Base-by-base conservation (phyloP, 345 rosid species). In the Eucalyptus decipiens region DNA sequence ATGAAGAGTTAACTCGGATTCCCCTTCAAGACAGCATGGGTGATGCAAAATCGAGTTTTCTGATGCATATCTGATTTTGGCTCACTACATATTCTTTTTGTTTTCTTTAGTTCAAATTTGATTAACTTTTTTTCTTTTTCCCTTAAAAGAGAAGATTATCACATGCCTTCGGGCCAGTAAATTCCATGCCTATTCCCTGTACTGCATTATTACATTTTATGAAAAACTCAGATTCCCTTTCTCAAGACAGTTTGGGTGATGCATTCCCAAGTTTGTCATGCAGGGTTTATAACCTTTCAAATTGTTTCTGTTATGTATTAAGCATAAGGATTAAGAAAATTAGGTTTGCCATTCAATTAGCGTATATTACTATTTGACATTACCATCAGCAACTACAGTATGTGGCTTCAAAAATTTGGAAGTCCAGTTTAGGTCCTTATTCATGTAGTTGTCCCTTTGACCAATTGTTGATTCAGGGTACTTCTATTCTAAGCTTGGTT, bases 41-140 rank as follows among this genome's bases (percentile, higher is more conserved):
- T 89, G 90, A 89, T 89, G 90, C 72, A 85, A 89, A n/a, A 50
- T 86, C 9, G 90, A 89, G 90, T 89, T 85, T 37, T 86, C 90
- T 86, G 90, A 89, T 89, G 90, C 87, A 80, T 32, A 14, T 87
- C 28, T 19, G 49, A 49, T 86, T 21, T 37, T 62, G 56, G 32
- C 5, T 26, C 88, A 8, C 80, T 28, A 2, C 42, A 58, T 60
- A 11, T 17, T 34, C n/a, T 43, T 24, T n/a, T 34, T 48, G 47
- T 86, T 54, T 37, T 47, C 45, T 76, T 76, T 76, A 37, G 47
- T 37, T 76, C 45, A 21, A 40, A 37, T 37, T 76, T 76, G 83
- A 21, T 10, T 21, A 9, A 34, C 43, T 76, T 37, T 17, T 9
- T 43, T 37, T 37, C 11, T 72, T 23, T 72, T 72, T 21, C 19